These are phyloP conservation scores for Amaranthus cruentus DNA, from an alignment of 148 eudicot genomes.

Conservation along the genomic window DNA sequence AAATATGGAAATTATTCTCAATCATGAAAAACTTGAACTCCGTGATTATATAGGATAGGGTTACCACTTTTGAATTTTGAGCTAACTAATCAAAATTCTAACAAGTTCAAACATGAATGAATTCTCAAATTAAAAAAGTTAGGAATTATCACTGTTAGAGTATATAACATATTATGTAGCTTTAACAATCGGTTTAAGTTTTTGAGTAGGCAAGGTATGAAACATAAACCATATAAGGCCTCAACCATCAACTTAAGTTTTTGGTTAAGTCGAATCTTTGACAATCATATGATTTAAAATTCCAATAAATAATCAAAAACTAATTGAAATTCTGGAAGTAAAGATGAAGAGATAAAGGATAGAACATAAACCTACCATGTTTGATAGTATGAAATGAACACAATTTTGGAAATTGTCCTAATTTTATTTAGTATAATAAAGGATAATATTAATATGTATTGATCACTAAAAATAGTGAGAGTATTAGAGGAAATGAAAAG, in stretches of 20 bases:
- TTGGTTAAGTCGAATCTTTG: too few species aligned
- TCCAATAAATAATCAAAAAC: neutral
- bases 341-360: neutral
- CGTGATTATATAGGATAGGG: too few species aligned
- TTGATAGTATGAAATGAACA: constrained; percentile 21
- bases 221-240: too few species aligned
- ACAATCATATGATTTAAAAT: too few species aligned
- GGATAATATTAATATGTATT: constrained; percentile 2
- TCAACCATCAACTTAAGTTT: too few species aligned
- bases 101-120: too few species aligned
- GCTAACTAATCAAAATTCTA: too few species aligned
- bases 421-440: neutral
- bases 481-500: constrained; percentile 13
- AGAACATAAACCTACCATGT: constrained; percentile 49
- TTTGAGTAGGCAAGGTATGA: too few species aligned
- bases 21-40: too few species aligned
- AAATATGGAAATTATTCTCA: too few species aligned
- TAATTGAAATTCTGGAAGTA: neutral
- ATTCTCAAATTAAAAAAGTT: neutral
- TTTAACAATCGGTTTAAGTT: too few species aligned
- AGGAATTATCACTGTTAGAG: neutral
- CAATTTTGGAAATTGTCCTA: constrained; percentile 7
- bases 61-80: too few species aligned
- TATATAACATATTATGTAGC: neutral
- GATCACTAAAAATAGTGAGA: neutral